These are phyloP conservation scores for Anthracocystis panici-leucophaei DNA, from an alignment of 1,284 basidiomycete species.

Conservation along the genomic window DNA sequence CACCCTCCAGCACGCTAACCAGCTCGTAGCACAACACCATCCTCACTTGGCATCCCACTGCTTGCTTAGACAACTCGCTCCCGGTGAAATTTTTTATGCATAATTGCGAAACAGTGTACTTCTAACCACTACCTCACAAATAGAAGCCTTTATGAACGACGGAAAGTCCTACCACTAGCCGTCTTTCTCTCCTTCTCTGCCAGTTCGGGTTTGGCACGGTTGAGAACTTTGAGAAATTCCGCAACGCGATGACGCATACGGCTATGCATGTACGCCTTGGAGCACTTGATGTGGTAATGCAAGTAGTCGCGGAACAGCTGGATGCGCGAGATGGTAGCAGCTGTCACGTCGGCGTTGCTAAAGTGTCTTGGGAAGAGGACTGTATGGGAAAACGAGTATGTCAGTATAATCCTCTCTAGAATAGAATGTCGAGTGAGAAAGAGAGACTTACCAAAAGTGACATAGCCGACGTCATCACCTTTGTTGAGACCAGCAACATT, in stretches of 20 bases:
- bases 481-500: conserved; percentile 83
- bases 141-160: conserved; percentile 33
- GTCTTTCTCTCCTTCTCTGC: conserved; percentile 88
- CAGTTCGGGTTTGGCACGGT: conserved; percentile 95
- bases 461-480: conserved; percentile 94
- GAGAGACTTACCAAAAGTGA: conserved; percentile 78
- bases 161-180: conserved; percentile 73
- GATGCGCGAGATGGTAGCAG: conserved; percentile 92
- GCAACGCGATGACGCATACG: conserved; percentile 93
- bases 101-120: too few relatives aligned
- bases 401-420: too few relatives aligned
- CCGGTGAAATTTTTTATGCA: conserved; percentile 25
- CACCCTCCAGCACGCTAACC: conserved; percentile 4
- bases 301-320: conserved; percentile 98
- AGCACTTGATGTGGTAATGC: conserved; percentile 98
- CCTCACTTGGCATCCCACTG: not conserved
- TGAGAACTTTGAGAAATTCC: conserved; percentile 97
- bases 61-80: conserved; percentile 11
- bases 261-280: conserved; percentile 99
- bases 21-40: not conserved
- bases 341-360: conserved; percentile 78
- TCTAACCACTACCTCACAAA: not conserved
- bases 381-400: too few relatives aligned
- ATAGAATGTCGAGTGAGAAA: too few relatives aligned
- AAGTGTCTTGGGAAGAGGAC: conserved; percentile 98